Conservation (phyloP, 2,329 filamentous ascomycete species). For the Sporothrix phasma region DNA sequence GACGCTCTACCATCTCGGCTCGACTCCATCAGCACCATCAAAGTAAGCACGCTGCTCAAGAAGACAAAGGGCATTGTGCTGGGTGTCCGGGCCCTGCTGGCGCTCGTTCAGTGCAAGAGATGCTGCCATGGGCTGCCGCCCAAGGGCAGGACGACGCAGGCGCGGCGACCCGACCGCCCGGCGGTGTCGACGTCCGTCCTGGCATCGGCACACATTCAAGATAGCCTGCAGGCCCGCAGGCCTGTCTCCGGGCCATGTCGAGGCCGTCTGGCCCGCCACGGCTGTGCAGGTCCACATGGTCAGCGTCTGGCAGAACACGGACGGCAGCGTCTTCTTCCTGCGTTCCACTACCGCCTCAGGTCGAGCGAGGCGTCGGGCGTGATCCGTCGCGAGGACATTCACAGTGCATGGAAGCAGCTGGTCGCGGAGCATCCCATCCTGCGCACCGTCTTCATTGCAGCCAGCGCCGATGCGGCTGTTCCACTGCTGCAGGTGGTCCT, state of each 20-base stretch:
- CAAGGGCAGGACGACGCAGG: background rate
- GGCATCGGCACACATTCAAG: constrained; percentile 4
- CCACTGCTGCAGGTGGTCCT: constrained; percentile 57
- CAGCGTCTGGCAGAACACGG: constrained; percentile 59
- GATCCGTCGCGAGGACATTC: constrained; percentile 31
- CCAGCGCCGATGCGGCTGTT: constrained; percentile 25
- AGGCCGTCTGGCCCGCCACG: constrained; percentile 55
- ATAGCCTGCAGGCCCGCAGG: constrained; percentile 32
- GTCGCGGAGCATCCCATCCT: constrained; percentile 51
- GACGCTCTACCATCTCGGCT: constrained; percentile 78
- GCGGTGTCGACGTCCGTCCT: background rate
- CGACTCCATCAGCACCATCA: constrained; percentile 88
- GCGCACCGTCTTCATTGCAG: constrained; percentile 39
- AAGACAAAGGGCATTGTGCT: constrained; percentile 48
- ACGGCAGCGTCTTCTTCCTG: constrained; percentile 61
- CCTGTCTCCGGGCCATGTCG: constrained; percentile 37
- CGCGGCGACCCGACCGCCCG: background rate
- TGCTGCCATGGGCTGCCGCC: constrained; percentile 32
- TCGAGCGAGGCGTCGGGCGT: constrained; percentile 19
- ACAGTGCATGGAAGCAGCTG: constrained; percentile 52
- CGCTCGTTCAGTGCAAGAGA: constrained; percentile 54
- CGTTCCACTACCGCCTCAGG: constrained; percentile 52
- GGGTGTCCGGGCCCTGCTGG: constrained; percentile 61
- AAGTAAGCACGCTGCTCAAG: constrained; percentile 61
- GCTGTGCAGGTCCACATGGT: constrained; percentile 77